phyloP scores from a whole-genome alignment of 106 monocot genomes.

The Vanilla planifolia region DNA sequence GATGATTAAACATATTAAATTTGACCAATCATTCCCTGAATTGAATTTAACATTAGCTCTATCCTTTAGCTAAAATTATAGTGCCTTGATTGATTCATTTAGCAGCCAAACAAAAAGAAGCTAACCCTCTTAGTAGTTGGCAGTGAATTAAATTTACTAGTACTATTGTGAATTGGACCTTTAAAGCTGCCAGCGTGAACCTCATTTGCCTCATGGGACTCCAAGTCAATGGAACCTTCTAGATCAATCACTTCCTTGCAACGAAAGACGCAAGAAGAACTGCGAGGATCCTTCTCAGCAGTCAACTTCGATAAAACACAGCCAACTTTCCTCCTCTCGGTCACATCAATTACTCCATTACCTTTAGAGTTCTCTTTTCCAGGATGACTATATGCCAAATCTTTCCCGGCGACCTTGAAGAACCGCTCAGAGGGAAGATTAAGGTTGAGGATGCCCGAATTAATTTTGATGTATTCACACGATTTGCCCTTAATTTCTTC shows the following conservation, averaged over 20 bases:
- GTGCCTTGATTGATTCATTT: no score
- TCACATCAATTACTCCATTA: no score
- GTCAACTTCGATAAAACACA: not conserved
- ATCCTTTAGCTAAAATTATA: no score
- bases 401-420: not conserved
- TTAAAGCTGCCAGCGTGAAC: not conserved
- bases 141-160: not conserved
- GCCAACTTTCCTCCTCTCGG: no score
- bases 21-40: no score
- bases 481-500: not conserved
- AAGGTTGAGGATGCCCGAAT: constrained; percentile 4
- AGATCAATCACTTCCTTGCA: constrained; percentile 30
- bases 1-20: no score
- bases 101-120: no score
- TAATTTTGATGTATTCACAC: not conserved
- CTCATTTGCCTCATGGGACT: constrained; percentile 9
- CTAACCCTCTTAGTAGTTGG: no score
- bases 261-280: not conserved
- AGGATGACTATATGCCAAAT: not conserved
- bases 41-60: no score
- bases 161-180: not conserved
- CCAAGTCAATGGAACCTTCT: constrained; percentile 13
- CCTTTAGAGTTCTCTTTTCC: not conserved
- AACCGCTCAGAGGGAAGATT: constrained; percentile 11
- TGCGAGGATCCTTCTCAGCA: not conserved